Base-by-base conservation (phyloP, 2,329 filamentous ascomycete genomes). In the Cytospora piceicola region DNA sequence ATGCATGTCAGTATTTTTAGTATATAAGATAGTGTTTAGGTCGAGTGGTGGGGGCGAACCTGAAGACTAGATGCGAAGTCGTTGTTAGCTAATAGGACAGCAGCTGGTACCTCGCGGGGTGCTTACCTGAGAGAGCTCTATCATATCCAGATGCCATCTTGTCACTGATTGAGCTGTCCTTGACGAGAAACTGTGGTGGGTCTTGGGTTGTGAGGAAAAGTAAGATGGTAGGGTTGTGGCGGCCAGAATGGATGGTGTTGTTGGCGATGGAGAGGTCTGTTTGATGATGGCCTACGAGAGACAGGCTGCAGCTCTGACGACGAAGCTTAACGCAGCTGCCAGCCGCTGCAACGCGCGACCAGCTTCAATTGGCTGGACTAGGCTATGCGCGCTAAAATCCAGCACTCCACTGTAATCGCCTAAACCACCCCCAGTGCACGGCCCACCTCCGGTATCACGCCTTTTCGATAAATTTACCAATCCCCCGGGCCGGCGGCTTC, bases 71-170 rank as follows among this genome's bases (percentile, higher is more conserved):
- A 76, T 70, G 72, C 65, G 65, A 63, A 65, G 69, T 71, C 68
- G 54, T 69, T 36, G 78, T 86, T 81, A 86, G 82, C 76, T 74
- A 72, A 30, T 67, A 71, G 69, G 61, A 54, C 51, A 63, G 65
- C 57, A 17, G 29, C 49, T 54, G 15, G 58, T 58, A 64, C 39
- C 54, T 60, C 34, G 53, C 61, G 63, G 68, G 65, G 70, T 70
- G 77, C 89, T 83, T 89, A 97, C 94, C 94, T 82, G 94, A 98
- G 80, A 98, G 90, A 82, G 94, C 95, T 91, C 95, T 92, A 84
- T 99, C 95, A 83, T 99, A 99, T 81, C 94, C 94, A 75, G 94
- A 97, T 80, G 93, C 91, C 92, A 96, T 88, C 68, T 58, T 71
- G 61, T 61, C 57, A 55, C 46, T 49, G 11, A 8, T 49, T 24